Base-by-base conservation (phyloP, 495 filamentous ascomycete species). In the Darksidea phi region DNA sequence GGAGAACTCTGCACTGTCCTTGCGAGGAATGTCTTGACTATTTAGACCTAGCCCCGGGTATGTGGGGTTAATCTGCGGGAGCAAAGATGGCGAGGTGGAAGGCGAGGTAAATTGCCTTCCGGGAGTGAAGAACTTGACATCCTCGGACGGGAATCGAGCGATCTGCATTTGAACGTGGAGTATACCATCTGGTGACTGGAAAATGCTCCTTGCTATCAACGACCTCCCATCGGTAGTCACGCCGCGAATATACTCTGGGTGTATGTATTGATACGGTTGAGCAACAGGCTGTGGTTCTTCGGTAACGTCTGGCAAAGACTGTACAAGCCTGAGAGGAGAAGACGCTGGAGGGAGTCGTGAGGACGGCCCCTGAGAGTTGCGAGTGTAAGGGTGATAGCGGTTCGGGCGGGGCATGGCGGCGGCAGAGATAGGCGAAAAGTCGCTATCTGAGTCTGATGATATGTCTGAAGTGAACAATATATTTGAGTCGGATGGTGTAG, bases 351-450 rank as follows among this genome's bases (percentile, higher is more conserved):
- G 18, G 49, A 3, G 20, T 28, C 51, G 32, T 2, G 18, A 12
- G 32, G 36, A 43, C 15, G 34, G 36, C 8, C 7, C 3, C 10
- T 21, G 32, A 8, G 36, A 36, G 1, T 13, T 6, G 46, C 60
- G 60, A 10, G 53, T 43, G 47, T 63, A 63, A 15, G 60, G 60
- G 26, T 63, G 54, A 43, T 63, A 63, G 34, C 60, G 47, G 48
- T 63, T 63, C 46, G 32, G 60, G 1, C 54, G 54, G 1, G 60
- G 60, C 60, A 63, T 63, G 18, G 23, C 50, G 46, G 47, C 41
- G 41, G 41, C 41, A 13, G 41, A 43, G 41, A 43, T 43, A 20
- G 41, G 41, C 15, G 41, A 43, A 6, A 13, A 3, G 13, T 32
- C 28, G 28, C 4, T 4, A 10, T 32, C 28, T 32, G 28, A 32